These are phyloP conservation scores for Saccharomycopsis sp. DNA, from an alignment of 805 yeast species.

Conservation along the genomic window DNA sequence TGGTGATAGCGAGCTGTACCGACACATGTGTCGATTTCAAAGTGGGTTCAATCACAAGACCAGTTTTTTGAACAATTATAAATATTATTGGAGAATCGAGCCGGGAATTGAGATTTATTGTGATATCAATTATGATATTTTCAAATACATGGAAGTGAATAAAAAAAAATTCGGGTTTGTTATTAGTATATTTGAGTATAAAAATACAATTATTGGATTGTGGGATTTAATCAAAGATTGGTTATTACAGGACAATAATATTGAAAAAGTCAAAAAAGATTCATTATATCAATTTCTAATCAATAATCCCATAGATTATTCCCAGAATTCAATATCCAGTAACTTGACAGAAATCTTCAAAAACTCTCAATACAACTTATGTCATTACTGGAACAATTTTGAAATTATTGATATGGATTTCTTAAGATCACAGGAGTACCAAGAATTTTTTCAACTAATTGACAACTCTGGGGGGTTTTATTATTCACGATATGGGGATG, in stretches of 20 bases:
- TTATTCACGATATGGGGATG: conserved; percentile 90
- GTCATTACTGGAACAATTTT: conserved; percentile 86
- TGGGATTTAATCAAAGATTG: conserved; percentile 68
- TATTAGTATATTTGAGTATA: conserved; percentile 59
- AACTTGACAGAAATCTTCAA: conserved; percentile 27
- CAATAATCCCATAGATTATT: conserved; percentile 9
- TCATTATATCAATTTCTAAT: conserved; percentile 56
- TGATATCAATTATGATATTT: conserved; percentile 70
- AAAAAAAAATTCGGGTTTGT: conserved; percentile 68
- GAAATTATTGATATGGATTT: conserved; percentile 70
- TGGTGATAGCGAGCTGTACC: conserved; percentile 65
- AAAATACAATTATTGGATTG: conserved; percentile 61
- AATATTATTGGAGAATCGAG: conserved; percentile 91
- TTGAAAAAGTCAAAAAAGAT: conserved; percentile 46
- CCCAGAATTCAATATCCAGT: neutral
- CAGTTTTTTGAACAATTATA: conserved; percentile 52
- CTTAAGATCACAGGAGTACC: conserved; percentile 63
- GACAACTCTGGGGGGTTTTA: conserved; percentile 74
- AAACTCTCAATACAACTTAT: conserved; percentile 64
- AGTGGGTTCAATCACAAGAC: conserved; percentile 78
- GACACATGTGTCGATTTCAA: conserved; percentile 88
- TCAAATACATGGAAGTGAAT: conserved; percentile 71
- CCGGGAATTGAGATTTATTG: conserved; percentile 69
- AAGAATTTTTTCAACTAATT: conserved; percentile 52
- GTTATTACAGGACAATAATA: conserved; percentile 35